Base-by-base conservation (phyloP, 2,329 filamentous ascomycete genomes). In the Allantophomopsis cytisporea region DNA sequence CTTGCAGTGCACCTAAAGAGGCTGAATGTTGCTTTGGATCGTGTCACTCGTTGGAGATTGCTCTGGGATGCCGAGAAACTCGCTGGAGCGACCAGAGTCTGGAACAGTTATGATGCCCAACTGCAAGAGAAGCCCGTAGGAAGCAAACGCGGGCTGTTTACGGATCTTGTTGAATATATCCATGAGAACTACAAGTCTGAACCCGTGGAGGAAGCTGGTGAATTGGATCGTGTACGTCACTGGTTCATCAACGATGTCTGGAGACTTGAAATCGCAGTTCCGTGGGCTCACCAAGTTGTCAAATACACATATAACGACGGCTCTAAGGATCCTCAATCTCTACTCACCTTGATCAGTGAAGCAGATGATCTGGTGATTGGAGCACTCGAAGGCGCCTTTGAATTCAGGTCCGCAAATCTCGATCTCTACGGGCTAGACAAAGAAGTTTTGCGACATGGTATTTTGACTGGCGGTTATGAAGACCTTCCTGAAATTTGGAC, bases 31-130 rank as follows among this genome's bases (percentile, higher is more conserved):
- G 64, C 74, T 2, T 58, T 96, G 5, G 75, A 82, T 46, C 73
- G 76, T 32, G 63, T 63, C 17, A 79, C 79, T 1, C 77, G 78
- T 48, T 96, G 88, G 87, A 69, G 72, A 45, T 61, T 98, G 23
- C 64, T 98, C n/a, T 83, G 79, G 68, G 79, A 89, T 52, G 89
- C 89, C 0, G 91, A 98, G 58, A 94, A 88, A 59, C 72, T 96
- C 62, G 76, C 81, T 34, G 83, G 87, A 30, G 85, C 86, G 14
- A 71, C 73, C 43, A 69, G 76, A 35, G 68, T 96, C 31, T 96
- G 89, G 87, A 78, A 77, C 45, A 68, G 75, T 39, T 86, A 94
- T 52, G 83, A 94, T 53, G 64, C 67, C 7, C 80, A 80, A 38
- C 68, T 79, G 7, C 66, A 72, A 38, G 66, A 66, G 38, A 72